phyloP scores from a whole-genome alignment of 2,329 filamentous ascomycete species.

The Bipolaris bicolor region DNA sequence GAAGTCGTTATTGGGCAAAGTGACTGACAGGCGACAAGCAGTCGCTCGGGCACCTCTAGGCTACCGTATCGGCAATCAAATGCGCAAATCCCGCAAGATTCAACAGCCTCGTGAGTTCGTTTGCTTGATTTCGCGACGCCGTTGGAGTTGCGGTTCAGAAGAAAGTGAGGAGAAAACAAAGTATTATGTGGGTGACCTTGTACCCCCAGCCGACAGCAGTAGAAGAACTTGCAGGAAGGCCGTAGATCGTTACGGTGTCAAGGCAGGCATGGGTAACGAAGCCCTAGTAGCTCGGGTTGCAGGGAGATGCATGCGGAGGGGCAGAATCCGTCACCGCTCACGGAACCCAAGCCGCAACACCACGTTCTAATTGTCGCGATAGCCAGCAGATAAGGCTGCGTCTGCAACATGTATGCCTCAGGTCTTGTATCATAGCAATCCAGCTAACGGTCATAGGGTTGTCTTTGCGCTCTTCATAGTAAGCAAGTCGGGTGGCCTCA shows the following conservation, averaged over 20 bases:
- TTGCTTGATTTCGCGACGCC: neutral
- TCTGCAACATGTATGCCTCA: conserved; percentile 23
- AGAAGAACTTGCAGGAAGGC: conserved; percentile 7
- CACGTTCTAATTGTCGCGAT: conserved; percentile 8
- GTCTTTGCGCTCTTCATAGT: conserved; percentile 96
- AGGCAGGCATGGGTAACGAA: conserved; percentile 15
- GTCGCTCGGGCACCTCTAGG: conserved; percentile 1
- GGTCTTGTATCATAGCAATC: neutral
- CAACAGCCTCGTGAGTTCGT: neutral
- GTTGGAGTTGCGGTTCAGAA: neutral
- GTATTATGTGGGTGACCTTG: neutral
- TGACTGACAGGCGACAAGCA: neutral
- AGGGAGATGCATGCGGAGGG: conserved; percentile 19
- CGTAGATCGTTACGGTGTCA: conserved; percentile 9
- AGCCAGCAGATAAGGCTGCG: neutral
- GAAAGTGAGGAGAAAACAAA: neutral
- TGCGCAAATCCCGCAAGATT: neutral
- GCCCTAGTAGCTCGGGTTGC: conserved; percentile 12
- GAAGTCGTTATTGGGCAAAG: neutral
- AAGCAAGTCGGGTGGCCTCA: conserved; percentile 95
- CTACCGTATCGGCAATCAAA: conserved; percentile 1
- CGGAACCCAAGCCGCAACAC: conserved; percentile 16
- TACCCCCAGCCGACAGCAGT: neutral
- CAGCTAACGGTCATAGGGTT: conserved; percentile 65
- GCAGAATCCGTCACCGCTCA: conserved; percentile 21